Conservation (phyloP, 2,329 filamentous ascomycete genomes). For the Colletotrichum liaoningense region DNA sequence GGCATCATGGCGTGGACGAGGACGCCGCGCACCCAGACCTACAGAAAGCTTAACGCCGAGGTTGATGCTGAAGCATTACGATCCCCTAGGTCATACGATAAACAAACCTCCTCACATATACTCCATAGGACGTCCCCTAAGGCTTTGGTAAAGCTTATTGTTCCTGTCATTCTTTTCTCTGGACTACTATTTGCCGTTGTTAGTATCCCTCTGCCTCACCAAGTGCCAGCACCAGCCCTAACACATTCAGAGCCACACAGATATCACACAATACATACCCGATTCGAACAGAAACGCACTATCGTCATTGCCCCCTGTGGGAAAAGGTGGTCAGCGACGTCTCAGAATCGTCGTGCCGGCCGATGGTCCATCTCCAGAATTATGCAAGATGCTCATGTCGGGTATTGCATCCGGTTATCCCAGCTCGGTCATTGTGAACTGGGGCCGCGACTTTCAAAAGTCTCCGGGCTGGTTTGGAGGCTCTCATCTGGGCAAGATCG, state of each 20-base stretch:
- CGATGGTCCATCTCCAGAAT: slow-evolving; percentile 39
- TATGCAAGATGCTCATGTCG: slow-evolving; percentile 48
- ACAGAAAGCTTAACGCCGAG: slow-evolving; percentile 12
- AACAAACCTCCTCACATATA: neutral
- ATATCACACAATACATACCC: neutral
- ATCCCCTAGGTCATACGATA: neutral
- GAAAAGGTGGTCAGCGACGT: slow-evolving; percentile 15
- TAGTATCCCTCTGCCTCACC: neutral
- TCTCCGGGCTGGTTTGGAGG: slow-evolving; percentile 37
- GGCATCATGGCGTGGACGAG: neutral
- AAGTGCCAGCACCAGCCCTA: neutral
- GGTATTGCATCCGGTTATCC: slow-evolving; percentile 44
- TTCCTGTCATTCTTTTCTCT: slow-evolving; percentile 1
- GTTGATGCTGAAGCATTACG: neutral
- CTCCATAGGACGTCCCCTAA: neutral
- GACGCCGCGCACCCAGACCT: neutral
- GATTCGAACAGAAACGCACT: neutral
- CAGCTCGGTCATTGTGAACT: slow-evolving; percentile 43
- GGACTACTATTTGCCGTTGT: slow-evolving; percentile 8
- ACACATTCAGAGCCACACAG: neutral
- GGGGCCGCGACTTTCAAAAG: slow-evolving; percentile 38
- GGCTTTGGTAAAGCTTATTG: neutral
- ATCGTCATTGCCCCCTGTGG: neutral
- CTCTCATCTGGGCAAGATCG: slow-evolving; percentile 44
- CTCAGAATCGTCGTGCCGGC: slow-evolving; percentile 44